Evolutionary conservation across 2,329 filamentous ascomycete genomes (phyloP).

Genomic region (Curvularia sp.): DNA sequence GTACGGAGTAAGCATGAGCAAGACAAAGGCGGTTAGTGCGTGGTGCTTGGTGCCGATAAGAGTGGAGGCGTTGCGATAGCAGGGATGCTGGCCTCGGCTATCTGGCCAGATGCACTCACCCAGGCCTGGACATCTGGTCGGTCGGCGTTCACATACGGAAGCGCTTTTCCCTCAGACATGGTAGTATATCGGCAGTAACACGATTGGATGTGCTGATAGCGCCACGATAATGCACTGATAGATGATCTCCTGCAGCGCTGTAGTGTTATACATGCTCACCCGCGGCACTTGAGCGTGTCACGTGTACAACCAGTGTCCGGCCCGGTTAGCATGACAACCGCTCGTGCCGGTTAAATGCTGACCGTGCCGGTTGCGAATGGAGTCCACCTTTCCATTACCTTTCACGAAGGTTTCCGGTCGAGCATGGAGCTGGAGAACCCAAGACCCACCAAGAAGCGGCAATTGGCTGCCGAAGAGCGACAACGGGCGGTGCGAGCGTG

Average conservation of each 20-base stretch:
- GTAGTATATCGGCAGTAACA: too few relatives aligned
- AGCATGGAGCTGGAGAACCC: constrained; percentile 16
- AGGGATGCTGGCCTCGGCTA: neutral
- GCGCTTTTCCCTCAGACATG: neutral
- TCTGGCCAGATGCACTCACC: neutral
- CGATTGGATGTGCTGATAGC: neutral
- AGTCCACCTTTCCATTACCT: neutral
- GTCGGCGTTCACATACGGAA: neutral
- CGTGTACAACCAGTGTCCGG: neutral
- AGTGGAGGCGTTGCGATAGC: neutral
- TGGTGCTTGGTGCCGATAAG: neutral
- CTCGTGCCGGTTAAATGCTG: neutral
- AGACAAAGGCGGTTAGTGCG: neutral
- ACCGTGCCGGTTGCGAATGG: neutral
- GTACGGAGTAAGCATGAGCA: neutral
- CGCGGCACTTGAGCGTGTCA: neutral
- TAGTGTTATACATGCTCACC: neutral
- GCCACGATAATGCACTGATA: neutral
- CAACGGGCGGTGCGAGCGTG: constrained; percentile 24
- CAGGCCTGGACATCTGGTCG: constrained; percentile 2
- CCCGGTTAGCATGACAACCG: neutral
- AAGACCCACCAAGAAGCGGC: constrained; percentile 22
- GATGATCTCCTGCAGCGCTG: neutral
- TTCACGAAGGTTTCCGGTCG: neutral
- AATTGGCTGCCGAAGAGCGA: constrained; percentile 20